A percentile compares a stretch with the other conserved stretches of the same genome.
phyloP scores from a whole-genome alignment of 441 rosid species.

The Bocquillonia castaneifolia region DNA sequence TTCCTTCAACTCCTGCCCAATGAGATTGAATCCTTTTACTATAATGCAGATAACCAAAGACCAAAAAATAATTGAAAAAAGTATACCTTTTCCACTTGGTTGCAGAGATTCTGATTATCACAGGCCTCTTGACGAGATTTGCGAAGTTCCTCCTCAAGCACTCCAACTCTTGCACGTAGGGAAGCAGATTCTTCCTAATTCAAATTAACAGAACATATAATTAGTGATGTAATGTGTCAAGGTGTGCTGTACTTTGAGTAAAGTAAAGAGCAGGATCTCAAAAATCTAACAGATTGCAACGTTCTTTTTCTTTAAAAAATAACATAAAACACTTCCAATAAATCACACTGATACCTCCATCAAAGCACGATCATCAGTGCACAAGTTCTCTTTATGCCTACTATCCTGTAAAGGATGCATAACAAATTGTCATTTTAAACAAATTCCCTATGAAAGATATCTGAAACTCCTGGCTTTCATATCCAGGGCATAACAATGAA shows the following conservation, averaged over 20 bases:
- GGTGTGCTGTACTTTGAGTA: background rate
- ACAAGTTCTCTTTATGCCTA: slow-evolving; percentile 48
- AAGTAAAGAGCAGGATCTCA: slow-evolving; percentile 1
- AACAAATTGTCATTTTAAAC: background rate
- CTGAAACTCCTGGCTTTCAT: background rate
- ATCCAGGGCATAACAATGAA: background rate
- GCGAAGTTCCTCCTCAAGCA: slow-evolving; percentile 76
- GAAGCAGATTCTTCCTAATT: slow-evolving; percentile 69
- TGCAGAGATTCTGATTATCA: slow-evolving; percentile 46
- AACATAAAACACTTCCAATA: background rate
- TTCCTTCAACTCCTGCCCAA: slow-evolving; percentile 78
- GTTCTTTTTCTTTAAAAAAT: background rate
- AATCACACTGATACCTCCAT: slow-evolving; percentile 46
- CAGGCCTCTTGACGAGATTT: slow-evolving; percentile 68
- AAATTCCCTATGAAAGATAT: background rate
- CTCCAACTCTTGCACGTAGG: slow-evolving; percentile 55
- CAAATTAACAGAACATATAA: slow-evolving; percentile 16
- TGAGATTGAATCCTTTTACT: slow-evolving; percentile 16
- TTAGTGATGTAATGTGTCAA: slow-evolving; percentile 10
- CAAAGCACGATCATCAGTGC: slow-evolving; percentile 42
- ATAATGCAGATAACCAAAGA: slow-evolving; percentile 13
- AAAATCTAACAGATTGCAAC: background rate
- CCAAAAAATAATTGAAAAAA: slow-evolving; percentile 15
- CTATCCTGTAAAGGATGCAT: slow-evolving; percentile 44
- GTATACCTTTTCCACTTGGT: slow-evolving; percentile 71